Evolutionary conservation across 1,139 yeast species (phyloP), one percentile per base, ranked within the genome.

Genomic region (Hyphopichia burtonii): DNA sequence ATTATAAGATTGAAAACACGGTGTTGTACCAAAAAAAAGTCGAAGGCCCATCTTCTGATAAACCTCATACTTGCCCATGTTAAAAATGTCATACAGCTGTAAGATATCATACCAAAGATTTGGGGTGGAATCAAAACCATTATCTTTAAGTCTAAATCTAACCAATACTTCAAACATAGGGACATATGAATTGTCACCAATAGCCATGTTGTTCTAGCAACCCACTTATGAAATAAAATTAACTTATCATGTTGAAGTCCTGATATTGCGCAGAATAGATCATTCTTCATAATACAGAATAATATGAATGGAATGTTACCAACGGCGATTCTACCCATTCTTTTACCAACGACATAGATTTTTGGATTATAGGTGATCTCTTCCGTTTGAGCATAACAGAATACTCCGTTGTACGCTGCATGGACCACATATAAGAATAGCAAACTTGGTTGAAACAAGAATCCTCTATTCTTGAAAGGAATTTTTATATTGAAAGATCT

Each of bases 41-140:
- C 80, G 47, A 63, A 76, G 2, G 77, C 68, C 46, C 61, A 59
- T 41, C 58, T 61, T 43, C 81, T 55, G 12, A 76, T 53, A 34
- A 66, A 53, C 41, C 61, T 63, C n/a, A 69, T 38, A 38, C 73
- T 66, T 3, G 65, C 72, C 56, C 68, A 64, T 3, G 65, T 64
- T 43, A 75, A 54, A 31, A 72, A 43, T 20, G 60, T 61, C 51
- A 74, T 62, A 34, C 66, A 57, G 3, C 63, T 62, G 47, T 66
- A 72, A 0, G 79, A 70, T 42, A 75, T 74, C 58, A 72, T 67
- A 7, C 80, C 81, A 54, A 75, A 76, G 17, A 71, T 72, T 48
- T 71, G 76, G 2, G 80, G 80, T 2, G 80, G 81, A 34, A 76
- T 74, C 11, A 56, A 44, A 18, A 74, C 46, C 78, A 74, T 74